Base-by-base conservation (phyloP, 805 yeast species). In the Cyberlindnera maclurae region DNA sequence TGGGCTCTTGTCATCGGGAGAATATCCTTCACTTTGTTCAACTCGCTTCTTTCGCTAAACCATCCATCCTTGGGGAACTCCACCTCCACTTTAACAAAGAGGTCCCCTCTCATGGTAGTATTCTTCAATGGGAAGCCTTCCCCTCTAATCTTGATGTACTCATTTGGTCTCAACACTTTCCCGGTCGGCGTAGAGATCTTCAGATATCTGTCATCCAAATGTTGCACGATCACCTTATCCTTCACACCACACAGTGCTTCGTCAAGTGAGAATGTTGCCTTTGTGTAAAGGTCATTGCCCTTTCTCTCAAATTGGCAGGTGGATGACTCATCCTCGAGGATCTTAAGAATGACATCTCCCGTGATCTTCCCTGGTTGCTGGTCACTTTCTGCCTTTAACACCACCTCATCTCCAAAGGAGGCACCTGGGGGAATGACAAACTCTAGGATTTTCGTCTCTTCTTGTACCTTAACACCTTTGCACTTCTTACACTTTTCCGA, bases 221-320 rank as follows among this genome's bases (percentile, higher is more conserved):
- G 93, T 46, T 73, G 74, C 9, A 82, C 63, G 2, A 87, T 65
- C 11, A 73, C 70, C 37, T 74, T 71, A 20, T 79, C 65, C 27
- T 72, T 63, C 51, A 89, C 82, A 3, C 97, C 97, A 42, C 86
- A 73, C n/a, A 90, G 65, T 0, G 96, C 80, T 47, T 90, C 97
- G 12, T 75, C 75, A 37, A 90, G 64, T 2, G 94, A 68, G 29
- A 90, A 73, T 7, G 64, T 65, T 29, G 79, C 60, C 22, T 68
- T 64, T 3, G 85, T 70, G 47, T 74, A 75, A 36, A 93, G 61
- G 57, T 89, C 90, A 45, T 75, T 59, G 8, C 75, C 81, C 31
- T 69, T 67, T 39, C 93, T 68, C 29, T 62, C 62, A 51, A 87
- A 80, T 10, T 13, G 18, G 12, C 16, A 18, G 4, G 29, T 79